Evolutionary conservation across 2,329 filamentous ascomycete species (phyloP), one percentile per base, ranked within the genome.

Genomic region (Nigrograna mackinnonii): DNA sequence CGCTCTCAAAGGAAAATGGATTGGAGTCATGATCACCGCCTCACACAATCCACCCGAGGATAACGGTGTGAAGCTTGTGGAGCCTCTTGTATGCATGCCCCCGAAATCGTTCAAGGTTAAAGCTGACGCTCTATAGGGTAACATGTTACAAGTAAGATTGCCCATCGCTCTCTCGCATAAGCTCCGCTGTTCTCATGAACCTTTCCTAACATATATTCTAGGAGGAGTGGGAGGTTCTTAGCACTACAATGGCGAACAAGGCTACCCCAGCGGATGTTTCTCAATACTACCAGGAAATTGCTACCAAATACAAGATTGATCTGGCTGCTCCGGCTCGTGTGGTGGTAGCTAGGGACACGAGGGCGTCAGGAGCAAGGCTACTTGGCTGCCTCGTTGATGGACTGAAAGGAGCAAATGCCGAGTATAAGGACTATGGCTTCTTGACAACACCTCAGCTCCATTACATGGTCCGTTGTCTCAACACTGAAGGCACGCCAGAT

Each of bases 361-460:
- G 94, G 50, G 90, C 92, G 39, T 97, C 92, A 6, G 94, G 94
- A 39, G 87, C 89, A 56, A 85, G 83, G 44, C 84, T 99, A 19
- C 87, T 91, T 21, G 78, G 81, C 28, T 88, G 91, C 46, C 81
- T 97, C 37, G 80, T 85, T 45, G 87, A 89, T 62, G 89, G 89
- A 14, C 77, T 97, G 51, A 84, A 86, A 47, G 89, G 89, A 38
- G 86, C 87, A 35, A 80, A 82, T 42, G 83, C 86, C 41, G 83
- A 89, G 47, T 86, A 83, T 64, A 83, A 83, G 62, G 92, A 97
- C 76, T 92, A 85, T 75, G 94, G 92, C 71, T 85, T 91, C 66
- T 78, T 96, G 61, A 97, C 94, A 11, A 99, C 94, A 3, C 94
- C 94, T n/a, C 94, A 97, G 74, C 80, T 99, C 44, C 94, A 99